Evolutionary conservation across 2,329 filamentous ascomycete species (phyloP).

Genomic region (Aspergillus neotritici): DNA sequence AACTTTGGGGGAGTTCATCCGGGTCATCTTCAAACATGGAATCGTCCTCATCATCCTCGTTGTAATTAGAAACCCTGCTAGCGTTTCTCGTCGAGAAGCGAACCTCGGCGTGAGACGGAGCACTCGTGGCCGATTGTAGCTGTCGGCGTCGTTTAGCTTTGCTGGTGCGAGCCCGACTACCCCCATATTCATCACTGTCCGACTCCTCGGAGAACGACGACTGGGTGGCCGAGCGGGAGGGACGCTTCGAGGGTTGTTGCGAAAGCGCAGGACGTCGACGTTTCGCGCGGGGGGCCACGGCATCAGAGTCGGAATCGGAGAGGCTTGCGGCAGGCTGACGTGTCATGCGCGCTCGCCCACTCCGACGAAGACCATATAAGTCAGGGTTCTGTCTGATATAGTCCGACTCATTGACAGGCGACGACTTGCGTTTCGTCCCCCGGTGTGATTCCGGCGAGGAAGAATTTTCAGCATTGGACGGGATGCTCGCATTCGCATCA

Average conservation of each 20-base stretch:
- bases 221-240: slow-evolving; percentile 42
- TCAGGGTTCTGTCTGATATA: slow-evolving; percentile 89
- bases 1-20: slow-evolving; percentile 59
- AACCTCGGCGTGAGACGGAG: slow-evolving; percentile 68
- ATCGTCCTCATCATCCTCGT: slow-evolving; percentile 56
- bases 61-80: slow-evolving; percentile 65
- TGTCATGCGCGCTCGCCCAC: slow-evolving; percentile 62
- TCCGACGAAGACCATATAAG: slow-evolving; percentile 87
- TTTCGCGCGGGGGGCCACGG: slow-evolving; percentile 46
- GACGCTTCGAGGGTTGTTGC: slow-evolving; percentile 47
- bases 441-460: slow-evolving; percentile 66
- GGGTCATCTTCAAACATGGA: slow-evolving; percentile 53
- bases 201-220: slow-evolving; percentile 66
- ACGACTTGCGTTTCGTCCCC: slow-evolving; percentile 67
- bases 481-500: slow-evolving; percentile 50
- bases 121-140: slow-evolving; percentile 58
- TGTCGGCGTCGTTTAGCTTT: slow-evolving; percentile 73
- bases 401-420: slow-evolving; percentile 64
- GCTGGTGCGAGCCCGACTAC: slow-evolving; percentile 61
- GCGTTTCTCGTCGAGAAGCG: slow-evolving; percentile 86
- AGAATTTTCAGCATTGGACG: slow-evolving; percentile 54
- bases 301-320: slow-evolving; percentile 66
- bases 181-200: slow-evolving; percentile 68
- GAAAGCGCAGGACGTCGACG: slow-evolving; percentile 49
- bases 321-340: slow-evolving; percentile 60